Evolutionary conservation across 2,329 filamentous ascomycete genomes (phyloP).

Genomic region (Akanthomyces muscarius): DNA sequence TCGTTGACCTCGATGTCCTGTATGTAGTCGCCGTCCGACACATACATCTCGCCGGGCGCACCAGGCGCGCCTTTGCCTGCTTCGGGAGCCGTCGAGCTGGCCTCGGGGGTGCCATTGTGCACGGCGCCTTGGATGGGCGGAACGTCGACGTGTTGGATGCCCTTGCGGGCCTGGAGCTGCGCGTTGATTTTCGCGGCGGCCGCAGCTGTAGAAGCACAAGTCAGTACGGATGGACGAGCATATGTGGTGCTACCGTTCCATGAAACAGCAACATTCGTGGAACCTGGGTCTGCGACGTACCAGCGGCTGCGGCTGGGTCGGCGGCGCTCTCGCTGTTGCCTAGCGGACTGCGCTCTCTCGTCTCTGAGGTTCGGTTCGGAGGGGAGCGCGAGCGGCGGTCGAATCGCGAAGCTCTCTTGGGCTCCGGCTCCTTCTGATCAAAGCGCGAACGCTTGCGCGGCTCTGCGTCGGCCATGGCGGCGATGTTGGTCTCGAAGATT

Average conservation of each 20-base stretch:
- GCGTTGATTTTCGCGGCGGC: slow-evolving; percentile 86
- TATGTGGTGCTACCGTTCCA: neutral
- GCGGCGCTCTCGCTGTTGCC: slow-evolving; percentile 46
- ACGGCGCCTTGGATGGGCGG: slow-evolving; percentile 68
- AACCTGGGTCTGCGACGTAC: slow-evolving; percentile 41
- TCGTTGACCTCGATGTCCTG: slow-evolving; percentile 99
- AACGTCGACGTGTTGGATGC: slow-evolving; percentile 85
- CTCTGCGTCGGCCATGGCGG: slow-evolving; percentile 65
- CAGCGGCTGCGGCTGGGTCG: slow-evolving; percentile 74
- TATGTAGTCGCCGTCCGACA: slow-evolving; percentile 95
- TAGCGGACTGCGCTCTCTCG: slow-evolving; percentile 78
- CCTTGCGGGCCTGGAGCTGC: slow-evolving; percentile 78
- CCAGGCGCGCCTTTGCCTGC: slow-evolving; percentile 27
- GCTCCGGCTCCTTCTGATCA: slow-evolving; percentile 83
- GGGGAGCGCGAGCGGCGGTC: slow-evolving; percentile 90
- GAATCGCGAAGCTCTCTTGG: slow-evolving; percentile 73
- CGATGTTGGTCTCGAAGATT: neutral
- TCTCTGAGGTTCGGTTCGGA: slow-evolving; percentile 61
- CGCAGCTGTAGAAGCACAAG: slow-evolving; percentile 55
- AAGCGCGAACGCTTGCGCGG: slow-evolving; percentile 83
- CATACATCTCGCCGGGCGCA: slow-evolving; percentile 84
- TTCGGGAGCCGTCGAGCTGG: slow-evolving; percentile 34
- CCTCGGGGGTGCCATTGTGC: slow-evolving; percentile 35
- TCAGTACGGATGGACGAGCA: neutral
- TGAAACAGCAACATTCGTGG: neutral